A percentile compares a stretch with the other conserved stretches of the same genome.
phyloP scores from a whole-genome alignment of 2,329 filamentous ascomycete genomes.

The Nothophaeocryptopus gaeumannii region DNA sequence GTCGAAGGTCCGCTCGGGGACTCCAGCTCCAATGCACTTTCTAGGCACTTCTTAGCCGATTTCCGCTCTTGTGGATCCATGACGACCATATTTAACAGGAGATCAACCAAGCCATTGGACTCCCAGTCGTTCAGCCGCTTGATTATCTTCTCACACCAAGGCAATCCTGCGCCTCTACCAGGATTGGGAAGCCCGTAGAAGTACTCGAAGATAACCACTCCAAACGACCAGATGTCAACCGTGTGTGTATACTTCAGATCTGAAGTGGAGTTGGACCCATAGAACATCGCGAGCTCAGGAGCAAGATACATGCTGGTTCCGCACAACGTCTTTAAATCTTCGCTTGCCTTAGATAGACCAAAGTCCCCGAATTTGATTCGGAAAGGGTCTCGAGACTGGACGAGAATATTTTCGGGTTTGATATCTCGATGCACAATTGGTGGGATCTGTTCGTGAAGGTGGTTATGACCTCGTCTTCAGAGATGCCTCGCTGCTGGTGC shows the following conservation, averaged over 20 bases:
- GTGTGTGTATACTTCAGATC: slow-evolving; percentile 2
- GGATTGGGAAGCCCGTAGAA: slow-evolving; percentile 4
- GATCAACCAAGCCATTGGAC: not conserved
- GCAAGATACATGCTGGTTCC: slow-evolving; percentile 4
- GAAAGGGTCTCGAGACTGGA: slow-evolving; percentile 4
- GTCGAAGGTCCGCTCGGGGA: too few relatives aligned
- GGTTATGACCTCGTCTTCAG: not conserved
- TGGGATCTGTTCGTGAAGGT: slow-evolving; percentile 6
- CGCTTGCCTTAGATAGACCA: slow-evolving; percentile 8
- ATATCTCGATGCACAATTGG: slow-evolving; percentile 15
- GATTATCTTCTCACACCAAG: not conserved
- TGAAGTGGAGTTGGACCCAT: not conserved
- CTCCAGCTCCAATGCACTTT: not conserved
- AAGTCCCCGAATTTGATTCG: slow-evolving; percentile 12
- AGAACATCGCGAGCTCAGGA: slow-evolving; percentile 1
- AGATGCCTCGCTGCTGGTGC: not conserved
- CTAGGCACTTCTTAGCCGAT: not conserved
- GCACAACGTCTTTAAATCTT: slow-evolving; percentile 4
- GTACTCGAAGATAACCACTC: slow-evolving; percentile 6
- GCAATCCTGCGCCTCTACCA: not conserved
- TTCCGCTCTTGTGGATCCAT: not conserved
- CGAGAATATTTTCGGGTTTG: slow-evolving; percentile 12
- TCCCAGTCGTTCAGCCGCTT: not conserved
- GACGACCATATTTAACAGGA: not conserved
- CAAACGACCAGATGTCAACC: slow-evolving; percentile 12